A percentile compares a stretch with the other conserved stretches of the same genome.
Conservation (phyloP, 1,284 basidiomycete species). For the Boletus mariae region DNA sequence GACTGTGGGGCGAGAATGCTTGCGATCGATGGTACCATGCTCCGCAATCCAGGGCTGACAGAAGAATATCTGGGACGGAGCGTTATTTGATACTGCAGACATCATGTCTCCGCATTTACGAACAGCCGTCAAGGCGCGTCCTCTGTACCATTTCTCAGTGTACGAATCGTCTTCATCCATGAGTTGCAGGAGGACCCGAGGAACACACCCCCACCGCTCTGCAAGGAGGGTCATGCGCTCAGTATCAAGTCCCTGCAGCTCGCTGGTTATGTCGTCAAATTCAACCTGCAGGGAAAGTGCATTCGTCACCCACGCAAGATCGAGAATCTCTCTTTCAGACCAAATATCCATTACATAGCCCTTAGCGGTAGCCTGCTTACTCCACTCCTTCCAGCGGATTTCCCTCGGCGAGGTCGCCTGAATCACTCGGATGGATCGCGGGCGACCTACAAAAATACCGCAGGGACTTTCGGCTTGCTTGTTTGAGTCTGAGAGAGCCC, state of each 20-base stretch:
- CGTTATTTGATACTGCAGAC: neutral
- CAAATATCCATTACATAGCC: neutral
- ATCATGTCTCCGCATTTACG: neutral
- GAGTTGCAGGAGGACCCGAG: neutral
- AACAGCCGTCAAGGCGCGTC: neutral
- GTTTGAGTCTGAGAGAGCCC: constrained; percentile 4
- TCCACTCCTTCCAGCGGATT: neutral
- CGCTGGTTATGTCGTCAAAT: neutral
- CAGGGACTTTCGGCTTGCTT: neutral
- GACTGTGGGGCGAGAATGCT: neutral
- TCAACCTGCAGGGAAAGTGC: too few species aligned
- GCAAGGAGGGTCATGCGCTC: neutral
- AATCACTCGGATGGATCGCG: neutral
- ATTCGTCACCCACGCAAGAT: neutral
- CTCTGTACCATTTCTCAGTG: neutral
- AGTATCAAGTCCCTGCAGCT: neutral
- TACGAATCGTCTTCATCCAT: neutral
- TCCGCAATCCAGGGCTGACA: neutral
- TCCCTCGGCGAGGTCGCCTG: neutral
- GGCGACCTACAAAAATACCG: neutral
- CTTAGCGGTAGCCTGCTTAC: neutral
- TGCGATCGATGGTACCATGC: neutral
- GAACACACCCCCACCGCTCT: neutral
- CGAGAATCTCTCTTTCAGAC: neutral
- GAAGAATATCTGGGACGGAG: neutral